Percentiles rank a stretch among this genome's conserved stretches.
Evolutionary conservation across 495 filamentous ascomycete genomes (phyloP).

Genomic region (Penicillium diatomitis): DNA sequence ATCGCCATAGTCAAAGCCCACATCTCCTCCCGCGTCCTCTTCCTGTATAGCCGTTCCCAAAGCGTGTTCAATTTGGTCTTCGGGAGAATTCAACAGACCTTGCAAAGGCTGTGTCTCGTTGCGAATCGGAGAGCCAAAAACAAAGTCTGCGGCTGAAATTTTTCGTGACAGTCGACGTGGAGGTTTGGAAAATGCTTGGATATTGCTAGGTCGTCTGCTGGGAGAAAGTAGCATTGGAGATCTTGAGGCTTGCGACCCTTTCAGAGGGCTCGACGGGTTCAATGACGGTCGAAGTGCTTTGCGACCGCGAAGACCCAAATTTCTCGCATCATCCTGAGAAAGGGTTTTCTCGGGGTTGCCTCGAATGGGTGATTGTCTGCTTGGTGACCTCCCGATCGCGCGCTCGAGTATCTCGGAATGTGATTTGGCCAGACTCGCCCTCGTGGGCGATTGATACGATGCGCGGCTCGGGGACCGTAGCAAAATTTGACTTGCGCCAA

Average conservation of each 20-base stretch:
- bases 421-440: slow-evolving; percentile 52
- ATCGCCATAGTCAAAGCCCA: slow-evolving; percentile 4
- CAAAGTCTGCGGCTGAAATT: slow-evolving; percentile 35
- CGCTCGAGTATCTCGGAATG: slow-evolving; percentile 51
- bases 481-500: slow-evolving; percentile 18
- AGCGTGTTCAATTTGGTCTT: slow-evolving; percentile 33
- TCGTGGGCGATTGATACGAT: slow-evolving; percentile 59
- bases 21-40: slow-evolving; percentile 9
- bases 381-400: slow-evolving; percentile 30
- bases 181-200: slow-evolving; percentile 33
- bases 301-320: slow-evolving; percentile 26
- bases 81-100: slow-evolving; percentile 20
- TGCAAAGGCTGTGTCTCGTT: slow-evolving; percentile 18
- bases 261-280: slow-evolving; percentile 27
- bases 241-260: slow-evolving; percentile 24
- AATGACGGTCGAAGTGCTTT: slow-evolving; percentile 32
- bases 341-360: slow-evolving; percentile 9
- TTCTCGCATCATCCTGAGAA: slow-evolving; percentile 16
- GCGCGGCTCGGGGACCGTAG: slow-evolving; percentile 28
- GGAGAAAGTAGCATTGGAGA: slow-evolving; percentile 19
- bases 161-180: slow-evolving; percentile 32
- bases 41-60: slow-evolving; percentile 27
- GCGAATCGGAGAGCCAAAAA: slow-evolving; percentile 32
- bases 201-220: slow-evolving; percentile 22
- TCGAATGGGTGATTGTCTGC: slow-evolving; percentile 9